phyloP scores from a whole-genome alignment of 495 filamentous ascomycete species.

The Thermochaetoides thermophila region DNA sequence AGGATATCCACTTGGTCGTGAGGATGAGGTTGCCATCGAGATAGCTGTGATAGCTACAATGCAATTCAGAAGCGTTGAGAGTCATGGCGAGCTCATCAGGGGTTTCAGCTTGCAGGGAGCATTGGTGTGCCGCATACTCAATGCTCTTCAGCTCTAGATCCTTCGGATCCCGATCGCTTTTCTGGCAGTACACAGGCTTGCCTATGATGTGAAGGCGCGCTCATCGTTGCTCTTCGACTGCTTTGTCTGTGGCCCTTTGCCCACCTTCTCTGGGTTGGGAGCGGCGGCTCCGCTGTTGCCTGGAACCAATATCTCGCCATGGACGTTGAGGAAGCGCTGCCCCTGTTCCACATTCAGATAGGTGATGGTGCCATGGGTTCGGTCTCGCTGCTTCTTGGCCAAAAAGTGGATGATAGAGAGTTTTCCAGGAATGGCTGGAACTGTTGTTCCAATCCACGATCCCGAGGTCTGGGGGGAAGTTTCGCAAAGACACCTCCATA shows the following conservation, averaged over 20 bases:
- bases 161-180: constrained; percentile 26
- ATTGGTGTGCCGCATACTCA: constrained; percentile 13
- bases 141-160: constrained; percentile 25
- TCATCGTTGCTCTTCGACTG: no score
- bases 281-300: background rate
- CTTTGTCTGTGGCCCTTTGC: no score
- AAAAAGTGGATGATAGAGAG: constrained; percentile 23
- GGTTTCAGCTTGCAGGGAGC: constrained; percentile 2
- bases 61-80: constrained; percentile 20
- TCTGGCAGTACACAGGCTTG: constrained; percentile 23
- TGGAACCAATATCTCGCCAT: constrained; percentile 5
- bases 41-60: constrained; percentile 39
- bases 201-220: constrained; percentile 26
- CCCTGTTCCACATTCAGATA: constrained; percentile 26
- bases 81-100: constrained; percentile 2
- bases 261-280: no score
- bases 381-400: constrained; percentile 20
- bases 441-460: constrained; percentile 16
- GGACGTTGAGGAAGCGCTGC: constrained; percentile 19
- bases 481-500: constrained; percentile 30
- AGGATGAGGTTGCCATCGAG: constrained; percentile 25
- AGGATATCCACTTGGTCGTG: constrained; percentile 27
- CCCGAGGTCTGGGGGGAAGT: constrained; percentile 23
- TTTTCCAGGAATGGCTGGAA: constrained; percentile 18
- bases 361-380: constrained; percentile 16